A percentile compares a stretch with the other conserved stretches of the same genome.
Conservation (phyloP, 108 stramenopile species). For the Pseudonitzschia multiseries region DNA sequence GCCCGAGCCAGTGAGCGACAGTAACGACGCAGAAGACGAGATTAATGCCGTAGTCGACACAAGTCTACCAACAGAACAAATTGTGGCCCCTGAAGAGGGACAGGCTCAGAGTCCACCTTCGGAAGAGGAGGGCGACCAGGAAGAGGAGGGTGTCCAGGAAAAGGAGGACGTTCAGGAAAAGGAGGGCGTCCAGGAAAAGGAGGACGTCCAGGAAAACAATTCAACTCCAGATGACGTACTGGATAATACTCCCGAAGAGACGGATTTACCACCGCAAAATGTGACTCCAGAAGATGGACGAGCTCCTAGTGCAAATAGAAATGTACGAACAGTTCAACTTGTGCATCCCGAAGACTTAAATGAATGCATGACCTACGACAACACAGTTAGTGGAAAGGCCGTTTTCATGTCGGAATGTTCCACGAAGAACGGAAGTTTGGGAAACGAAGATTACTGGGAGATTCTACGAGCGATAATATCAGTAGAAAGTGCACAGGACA, state of each 20-base stretch:
- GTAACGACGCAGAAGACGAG: background rate
- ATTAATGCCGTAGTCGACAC: background rate
- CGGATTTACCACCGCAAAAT: too few species aligned
- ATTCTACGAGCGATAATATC: background rate
- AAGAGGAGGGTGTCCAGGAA: background rate
- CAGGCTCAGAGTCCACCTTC: background rate
- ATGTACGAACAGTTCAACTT: conserved; percentile 13
- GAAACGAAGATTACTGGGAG: conserved; percentile 26
- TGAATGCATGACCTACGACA: conserved; percentile 19
- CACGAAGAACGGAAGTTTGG: background rate
- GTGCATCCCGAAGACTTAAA: background rate
- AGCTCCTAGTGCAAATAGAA: too few species aligned
- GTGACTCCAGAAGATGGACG: too few species aligned
- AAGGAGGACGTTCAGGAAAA: background rate
- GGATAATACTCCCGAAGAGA: too few species aligned
- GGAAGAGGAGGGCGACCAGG: background rate
- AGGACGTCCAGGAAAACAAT: too few species aligned
- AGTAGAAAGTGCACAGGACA: background rate
- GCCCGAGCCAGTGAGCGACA: too few species aligned
- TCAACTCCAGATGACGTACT: too few species aligned
- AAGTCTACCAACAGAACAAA: background rate
- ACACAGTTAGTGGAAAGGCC: background rate
- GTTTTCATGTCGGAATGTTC: conserved; percentile 17
- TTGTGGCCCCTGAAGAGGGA: background rate
- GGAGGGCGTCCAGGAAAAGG: too few species aligned